Base-by-base conservation (phyloP, 2,329 filamentous ascomycete genomes). In the Colletotrichum tamarilloi region DNA sequence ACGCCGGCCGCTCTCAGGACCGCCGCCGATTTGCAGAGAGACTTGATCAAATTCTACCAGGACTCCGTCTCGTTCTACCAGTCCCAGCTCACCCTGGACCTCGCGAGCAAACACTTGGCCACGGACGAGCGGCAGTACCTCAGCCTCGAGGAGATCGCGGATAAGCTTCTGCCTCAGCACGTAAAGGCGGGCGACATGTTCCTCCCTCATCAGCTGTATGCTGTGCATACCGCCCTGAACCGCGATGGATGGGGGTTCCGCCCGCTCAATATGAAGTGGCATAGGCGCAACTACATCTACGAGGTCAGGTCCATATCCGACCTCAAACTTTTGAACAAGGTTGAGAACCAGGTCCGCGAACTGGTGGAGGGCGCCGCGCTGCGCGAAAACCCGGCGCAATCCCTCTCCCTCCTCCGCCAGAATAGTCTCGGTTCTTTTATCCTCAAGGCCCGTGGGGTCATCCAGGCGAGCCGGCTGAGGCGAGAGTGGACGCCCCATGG, bases 141-240 rank as follows among this genome's bases (percentile, higher is more conserved):
- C 70, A 88, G 85, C 42, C 78, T 91, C 8, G 83, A 86, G 62
- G 85, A 90, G 74, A 85, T 91, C 56, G 84, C 88, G 6, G 81
- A 85, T 22, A 76, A 82, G 24, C 76, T 89, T 24, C 80, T 89
- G 12, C 81, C 83, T 2, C 73, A 77, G 9, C 77, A 80, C 11
- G 77, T 82, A 52, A 84, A 82, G 71, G 73, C 75, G 1, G 79
- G 80, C 26, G 81, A 80, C 1, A 82, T 80, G 11, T 87, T 87
- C 66, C 82, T 86, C 0, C 75, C 86, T 1, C 77, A 85, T 32
- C 86, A 88, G 9, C 81, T 95, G 5, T 93, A 94, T 77, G 93
- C 94, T 4, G 90, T 95, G 7, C 92, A 95, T 76, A 89, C 89
- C 68, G 88, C 92, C 9, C 79, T 96, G 8, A 80, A 87, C 28